phyloP scores from a whole-genome alignment of 2,329 filamentous ascomycete species.

The Aureobasidium sp. region DNA sequence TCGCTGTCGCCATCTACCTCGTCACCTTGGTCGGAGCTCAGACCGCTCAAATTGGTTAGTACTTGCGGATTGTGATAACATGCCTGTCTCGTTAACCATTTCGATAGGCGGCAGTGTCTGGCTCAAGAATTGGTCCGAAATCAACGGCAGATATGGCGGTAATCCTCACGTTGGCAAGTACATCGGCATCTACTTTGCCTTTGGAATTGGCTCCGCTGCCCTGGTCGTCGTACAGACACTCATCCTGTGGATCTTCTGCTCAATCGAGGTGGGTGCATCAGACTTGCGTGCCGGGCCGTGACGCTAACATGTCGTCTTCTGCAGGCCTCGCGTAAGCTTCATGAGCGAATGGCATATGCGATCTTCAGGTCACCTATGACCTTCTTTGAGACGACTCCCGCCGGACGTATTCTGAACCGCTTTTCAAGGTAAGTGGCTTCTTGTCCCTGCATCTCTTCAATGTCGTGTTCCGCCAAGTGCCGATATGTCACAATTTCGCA shows the following conservation, averaged over 20 bases:
- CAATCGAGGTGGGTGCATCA: conserved; percentile 67
- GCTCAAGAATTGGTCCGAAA: conserved; percentile 88
- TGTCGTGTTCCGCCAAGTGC: not conserved
- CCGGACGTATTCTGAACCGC: conserved; percentile 91
- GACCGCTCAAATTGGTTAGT: conserved; percentile 68
- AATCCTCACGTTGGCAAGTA: conserved; percentile 82
- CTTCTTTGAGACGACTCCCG: conserved; percentile 96
- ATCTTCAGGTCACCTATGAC: conserved; percentile 98
- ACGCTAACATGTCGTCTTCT: conserved; percentile 20
- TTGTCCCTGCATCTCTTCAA: not conserved
- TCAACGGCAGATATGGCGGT: conserved; percentile 58
- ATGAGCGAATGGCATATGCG: conserved; percentile 93
- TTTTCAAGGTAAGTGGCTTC: conserved; percentile 68
- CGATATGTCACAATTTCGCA: not conserved
- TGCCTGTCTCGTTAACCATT: conserved; percentile 20
- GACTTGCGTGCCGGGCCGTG: conserved; percentile 1
- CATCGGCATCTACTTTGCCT: conserved; percentile 90
- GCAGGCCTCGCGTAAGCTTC: conserved; percentile 85
- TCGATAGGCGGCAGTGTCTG: conserved; percentile 69
- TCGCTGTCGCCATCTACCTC: conserved; percentile 75
- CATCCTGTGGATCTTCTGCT: conserved; percentile 98
- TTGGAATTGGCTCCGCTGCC: conserved; percentile 78
- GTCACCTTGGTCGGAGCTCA: conserved; percentile 72
- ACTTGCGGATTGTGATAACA: not conserved
- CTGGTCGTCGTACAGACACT: conserved; percentile 88